Conservation (phyloP, 306 rosid species). For the Prunus mume region DNA sequence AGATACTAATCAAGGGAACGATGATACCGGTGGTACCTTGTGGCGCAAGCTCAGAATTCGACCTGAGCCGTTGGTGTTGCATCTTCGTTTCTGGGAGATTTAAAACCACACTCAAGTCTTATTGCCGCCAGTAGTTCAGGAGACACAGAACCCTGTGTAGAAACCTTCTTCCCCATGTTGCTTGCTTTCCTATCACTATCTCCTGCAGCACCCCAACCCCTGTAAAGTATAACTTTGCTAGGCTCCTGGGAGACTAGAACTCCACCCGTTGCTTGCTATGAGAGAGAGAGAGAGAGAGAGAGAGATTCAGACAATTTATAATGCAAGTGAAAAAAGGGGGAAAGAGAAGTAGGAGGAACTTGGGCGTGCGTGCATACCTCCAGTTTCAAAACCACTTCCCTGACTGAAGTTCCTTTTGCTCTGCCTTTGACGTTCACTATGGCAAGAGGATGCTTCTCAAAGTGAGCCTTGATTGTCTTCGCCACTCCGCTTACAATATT, state of each 20-base stretch:
- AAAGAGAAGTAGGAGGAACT: conserved; percentile 7
- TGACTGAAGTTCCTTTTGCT: conserved; percentile 91
- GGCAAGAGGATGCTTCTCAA: conserved; percentile 71
- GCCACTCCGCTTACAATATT: conserved; percentile 73
- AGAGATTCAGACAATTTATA: conserved; percentile 19
- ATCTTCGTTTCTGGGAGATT: conserved; percentile 22
- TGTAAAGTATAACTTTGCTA: conserved; percentile 73
- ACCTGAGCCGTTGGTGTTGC: conserved; percentile 13
- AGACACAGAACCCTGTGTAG: conserved; percentile 38
- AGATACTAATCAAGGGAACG: neutral
- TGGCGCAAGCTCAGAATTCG: conserved; percentile 1
- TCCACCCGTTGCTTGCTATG: conserved; percentile 81
- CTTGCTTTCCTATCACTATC: conserved; percentile 27
- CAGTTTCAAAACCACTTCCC: conserved; percentile 68
- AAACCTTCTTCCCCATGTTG: conserved; percentile 16
- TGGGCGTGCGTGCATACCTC: conserved; percentile 52
- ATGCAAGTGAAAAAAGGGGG: neutral
- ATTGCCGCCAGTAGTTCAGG: conserved; percentile 86
- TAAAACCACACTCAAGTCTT: conserved; percentile 81
- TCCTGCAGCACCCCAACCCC: conserved; percentile 81
- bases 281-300: neutral
- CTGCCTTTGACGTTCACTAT: conserved; percentile 80
- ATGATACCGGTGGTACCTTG: neutral
- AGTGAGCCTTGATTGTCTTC: conserved; percentile 63
- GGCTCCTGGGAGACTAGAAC: conserved; percentile 89